Conservation (phyloP, 2,329 filamentous ascomycete species). For the Penicillium sp. region DNA sequence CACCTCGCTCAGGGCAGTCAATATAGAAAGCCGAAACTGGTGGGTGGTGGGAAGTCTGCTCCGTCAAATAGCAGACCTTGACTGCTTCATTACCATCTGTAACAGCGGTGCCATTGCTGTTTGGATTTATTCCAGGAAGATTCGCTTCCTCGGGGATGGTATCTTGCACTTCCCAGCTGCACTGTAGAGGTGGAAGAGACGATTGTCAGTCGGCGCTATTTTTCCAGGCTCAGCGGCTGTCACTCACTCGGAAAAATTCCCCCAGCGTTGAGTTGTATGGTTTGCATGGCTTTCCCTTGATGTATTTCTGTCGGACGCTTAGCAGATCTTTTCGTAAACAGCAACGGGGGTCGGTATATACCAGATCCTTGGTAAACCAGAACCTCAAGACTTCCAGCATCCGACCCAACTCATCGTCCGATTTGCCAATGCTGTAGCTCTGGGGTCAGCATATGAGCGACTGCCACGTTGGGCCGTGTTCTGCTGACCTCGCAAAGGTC, state of each 20-base stretch:
- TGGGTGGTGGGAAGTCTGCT: slow-evolving; percentile 97
- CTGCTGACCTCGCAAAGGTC: slow-evolving; percentile 70
- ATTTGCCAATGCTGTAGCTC: slow-evolving; percentile 68
- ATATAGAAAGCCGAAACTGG: slow-evolving; percentile 95
- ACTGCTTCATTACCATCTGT: slow-evolving; percentile 51
- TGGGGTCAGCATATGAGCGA: slow-evolving; percentile 37
- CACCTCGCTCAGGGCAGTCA: slow-evolving; percentile 84
- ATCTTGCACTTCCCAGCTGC: slow-evolving; percentile 91
- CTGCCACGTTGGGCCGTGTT: slow-evolving; percentile 22
- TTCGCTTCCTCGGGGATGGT: slow-evolving; percentile 62
- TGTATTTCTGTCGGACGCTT: slow-evolving; percentile 68
- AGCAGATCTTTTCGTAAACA: slow-evolving; percentile 15
- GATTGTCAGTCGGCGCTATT: neutral
- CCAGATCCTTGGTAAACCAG: slow-evolving; percentile 97
- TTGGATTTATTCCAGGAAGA: slow-evolving; percentile 32
- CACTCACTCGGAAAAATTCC: slow-evolving; percentile 86
- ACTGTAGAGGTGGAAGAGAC: slow-evolving; percentile 52
- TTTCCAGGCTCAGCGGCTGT: too few species aligned
- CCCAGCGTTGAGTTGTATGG: slow-evolving; percentile 96
- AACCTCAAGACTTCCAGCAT: slow-evolving; percentile 94
- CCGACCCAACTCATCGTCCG: slow-evolving; percentile 83
- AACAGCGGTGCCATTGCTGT: slow-evolving; percentile 30
- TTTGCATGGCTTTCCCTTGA: slow-evolving; percentile 97
- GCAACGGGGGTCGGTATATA: slow-evolving; percentile 33
- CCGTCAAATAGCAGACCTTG: slow-evolving; percentile 88